A percentile compares a stretch with the other conserved stretches of the same genome.
phyloP scores from a whole-genome alignment of 2,329 filamentous ascomycete genomes.

The Setomelanomma holmii region DNA sequence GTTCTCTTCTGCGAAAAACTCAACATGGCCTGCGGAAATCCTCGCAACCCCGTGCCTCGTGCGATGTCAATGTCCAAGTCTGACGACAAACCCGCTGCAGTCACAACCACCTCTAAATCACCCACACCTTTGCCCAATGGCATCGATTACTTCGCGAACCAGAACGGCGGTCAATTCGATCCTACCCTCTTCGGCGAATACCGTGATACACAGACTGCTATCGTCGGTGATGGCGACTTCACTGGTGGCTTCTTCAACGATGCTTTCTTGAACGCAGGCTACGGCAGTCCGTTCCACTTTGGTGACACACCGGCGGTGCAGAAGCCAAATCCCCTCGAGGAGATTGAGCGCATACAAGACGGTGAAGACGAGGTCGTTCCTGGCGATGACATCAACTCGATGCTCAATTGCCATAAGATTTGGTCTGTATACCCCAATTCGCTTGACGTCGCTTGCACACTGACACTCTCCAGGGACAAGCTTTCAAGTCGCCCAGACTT shows the following conservation, averaged over 20 bases:
- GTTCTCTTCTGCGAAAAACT: conserved; percentile 63
- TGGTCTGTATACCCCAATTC: conserved; percentile 69
- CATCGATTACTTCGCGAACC: conserved; percentile 77
- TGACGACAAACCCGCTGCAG: conserved; percentile 50
- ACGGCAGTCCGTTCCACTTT: conserved; percentile 82
- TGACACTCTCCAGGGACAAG: conserved; percentile 75
- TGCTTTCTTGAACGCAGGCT: conserved; percentile 78
- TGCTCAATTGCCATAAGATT: conserved; percentile 87
- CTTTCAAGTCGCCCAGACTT: conserved; percentile 86
- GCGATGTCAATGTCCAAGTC: conserved; percentile 54
- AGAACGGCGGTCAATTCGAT: conserved; percentile 87
- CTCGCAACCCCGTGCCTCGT: conserved; percentile 60
- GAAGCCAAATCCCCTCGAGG: conserved; percentile 72
- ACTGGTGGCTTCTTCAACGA: conserved; percentile 75
- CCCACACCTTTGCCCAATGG: conserved; percentile 53
- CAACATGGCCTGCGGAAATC: conserved; percentile 62
- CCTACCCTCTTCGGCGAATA: conserved; percentile 92
- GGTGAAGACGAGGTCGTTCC: conserved; percentile 71
- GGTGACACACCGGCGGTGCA: conserved; percentile 52
- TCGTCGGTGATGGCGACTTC: conserved; percentile 73
- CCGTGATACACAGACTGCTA: conserved; percentile 84
- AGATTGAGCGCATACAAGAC: conserved; percentile 79
- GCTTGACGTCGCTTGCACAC: neutral
- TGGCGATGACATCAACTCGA: conserved; percentile 65
- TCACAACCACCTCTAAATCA: conserved; percentile 37